Evolutionary conservation across 805 yeast species (phyloP).

Genomic region (Yarrowia sp.): DNA sequence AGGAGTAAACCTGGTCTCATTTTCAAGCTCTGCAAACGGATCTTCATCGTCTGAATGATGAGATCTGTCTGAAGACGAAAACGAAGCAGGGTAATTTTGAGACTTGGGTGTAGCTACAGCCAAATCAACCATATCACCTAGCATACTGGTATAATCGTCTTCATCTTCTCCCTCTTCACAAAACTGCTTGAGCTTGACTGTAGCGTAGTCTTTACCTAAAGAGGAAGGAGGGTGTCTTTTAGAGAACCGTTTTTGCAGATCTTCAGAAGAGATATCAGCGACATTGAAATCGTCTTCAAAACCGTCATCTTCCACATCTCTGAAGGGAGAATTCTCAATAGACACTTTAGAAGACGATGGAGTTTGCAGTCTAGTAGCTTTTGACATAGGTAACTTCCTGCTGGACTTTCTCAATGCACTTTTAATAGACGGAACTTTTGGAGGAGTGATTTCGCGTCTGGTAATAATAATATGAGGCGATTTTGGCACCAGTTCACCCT

Average conservation of each 20-base stretch:
- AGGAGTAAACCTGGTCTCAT: slow-evolving; percentile 31
- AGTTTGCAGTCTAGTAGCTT: neutral
- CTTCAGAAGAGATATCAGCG: slow-evolving; percentile 8
- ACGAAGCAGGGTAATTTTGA: slow-evolving; percentile 6
- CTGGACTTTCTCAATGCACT: neutral
- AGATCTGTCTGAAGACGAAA: slow-evolving; percentile 10
- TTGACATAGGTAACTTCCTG: neutral
- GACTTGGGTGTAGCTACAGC: slow-evolving; percentile 25
- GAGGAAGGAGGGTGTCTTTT: neutral
- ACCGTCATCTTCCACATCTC: slow-evolving; percentile 16
- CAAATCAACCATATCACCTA: slow-evolving; percentile 24
- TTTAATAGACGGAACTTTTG: slow-evolving; percentile 30
- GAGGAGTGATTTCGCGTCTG: slow-evolving; percentile 41
- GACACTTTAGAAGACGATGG: slow-evolving; percentile 16
- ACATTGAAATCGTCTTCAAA: slow-evolving; percentile 15
- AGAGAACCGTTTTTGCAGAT: slow-evolving; percentile 1
- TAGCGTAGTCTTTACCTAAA: neutral
- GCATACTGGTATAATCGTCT: slow-evolving; percentile 32
- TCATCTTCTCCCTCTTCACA: slow-evolving; percentile 30
- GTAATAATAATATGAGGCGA: slow-evolving; percentile 44
- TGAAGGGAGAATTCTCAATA: slow-evolving; percentile 14
- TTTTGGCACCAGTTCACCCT: slow-evolving; percentile 10
- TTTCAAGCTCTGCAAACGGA: slow-evolving; percentile 28
- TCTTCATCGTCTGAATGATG: slow-evolving; percentile 28
- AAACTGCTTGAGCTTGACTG: slow-evolving; percentile 3